These are phyloP conservation scores for Leccinum boreale DNA, from an alignment of 768 basidiomycete genomes.

Conservation along the genomic window DNA sequence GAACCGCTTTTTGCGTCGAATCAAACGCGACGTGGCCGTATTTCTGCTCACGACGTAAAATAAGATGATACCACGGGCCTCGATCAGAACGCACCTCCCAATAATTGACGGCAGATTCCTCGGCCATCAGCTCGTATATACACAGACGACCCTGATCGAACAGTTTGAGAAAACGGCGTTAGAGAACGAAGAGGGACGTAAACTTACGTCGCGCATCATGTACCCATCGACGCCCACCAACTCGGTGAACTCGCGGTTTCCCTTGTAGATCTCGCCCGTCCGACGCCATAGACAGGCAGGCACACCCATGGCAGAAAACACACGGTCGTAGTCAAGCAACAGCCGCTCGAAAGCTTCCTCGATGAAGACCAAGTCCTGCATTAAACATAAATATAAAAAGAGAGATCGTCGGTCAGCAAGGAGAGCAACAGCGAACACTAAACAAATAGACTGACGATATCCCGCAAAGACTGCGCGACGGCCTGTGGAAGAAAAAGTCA, in stretches of 20 bases:
- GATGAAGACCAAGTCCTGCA: conserved; percentile 90
- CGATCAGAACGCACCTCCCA: conserved; percentile 70
- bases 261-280: conserved; percentile 98
- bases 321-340: conserved; percentile 92
- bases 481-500: background rate
- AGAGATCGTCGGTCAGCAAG: background rate
- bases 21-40: conserved; percentile 93
- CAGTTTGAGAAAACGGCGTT: background rate
- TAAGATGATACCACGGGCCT: too few relatives aligned
- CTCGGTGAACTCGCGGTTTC: conserved; percentile 92
- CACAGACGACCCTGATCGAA: conserved; percentile 73
- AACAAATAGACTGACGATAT: background rate
- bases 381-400: background rate
- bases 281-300: conserved; percentile 96
- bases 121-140: conserved; percentile 98
- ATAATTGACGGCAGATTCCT: conserved; percentile 94
- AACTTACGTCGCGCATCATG: conserved; percentile 81
- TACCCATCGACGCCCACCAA: conserved; percentile 84
- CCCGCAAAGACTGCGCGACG: background rate
- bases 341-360: conserved; percentile 97
- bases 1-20: conserved; percentile 86
- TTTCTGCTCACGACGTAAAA: conserved; percentile 58
- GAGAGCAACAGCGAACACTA: background rate
- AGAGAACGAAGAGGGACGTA: background rate
- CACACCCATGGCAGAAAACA: conserved; percentile 93